Evolutionary conservation across 805 yeast species (phyloP).

Genomic region (Candida alai): DNA sequence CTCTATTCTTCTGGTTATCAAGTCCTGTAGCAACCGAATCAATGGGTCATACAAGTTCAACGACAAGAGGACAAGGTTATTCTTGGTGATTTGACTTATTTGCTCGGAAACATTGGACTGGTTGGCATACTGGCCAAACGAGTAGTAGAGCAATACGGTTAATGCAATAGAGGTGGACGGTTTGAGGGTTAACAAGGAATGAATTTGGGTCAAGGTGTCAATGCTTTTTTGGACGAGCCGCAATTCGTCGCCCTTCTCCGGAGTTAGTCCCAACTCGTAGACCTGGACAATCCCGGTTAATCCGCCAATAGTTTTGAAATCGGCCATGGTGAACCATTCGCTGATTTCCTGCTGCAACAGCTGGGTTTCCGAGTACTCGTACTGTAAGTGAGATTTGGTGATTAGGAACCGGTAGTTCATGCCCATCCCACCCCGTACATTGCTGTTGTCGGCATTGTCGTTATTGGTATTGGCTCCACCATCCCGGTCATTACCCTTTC

Average conservation of each 20-base stretch:
- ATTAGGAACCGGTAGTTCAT: slow-evolving; percentile 24
- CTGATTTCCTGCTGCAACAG: slow-evolving; percentile 25
- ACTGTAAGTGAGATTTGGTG: slow-evolving; percentile 28
- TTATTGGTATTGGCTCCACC: neutral
- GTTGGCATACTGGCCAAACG: slow-evolving; percentile 22
- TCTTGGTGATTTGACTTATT: slow-evolving; percentile 12
- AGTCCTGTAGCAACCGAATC: slow-evolving; percentile 5
- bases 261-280: slow-evolving; percentile 4
- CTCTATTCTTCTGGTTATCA: slow-evolving; percentile 1
- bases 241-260: neutral
- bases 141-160: slow-evolving; percentile 19
- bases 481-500: neutral
- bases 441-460: neutral
- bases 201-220: slow-evolving; percentile 1
- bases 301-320: slow-evolving; percentile 22
- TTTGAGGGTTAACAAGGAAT: neutral
- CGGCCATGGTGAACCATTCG: slow-evolving; percentile 38
- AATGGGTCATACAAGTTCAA: slow-evolving; percentile 8
- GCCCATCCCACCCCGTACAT: neutral
- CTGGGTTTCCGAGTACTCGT: slow-evolving; percentile 25
- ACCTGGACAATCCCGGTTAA: slow-evolving; percentile 11
- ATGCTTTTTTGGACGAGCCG: slow-evolving; percentile 1
- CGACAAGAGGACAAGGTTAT: slow-evolving; percentile 10
- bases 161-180: slow-evolving; percentile 4
- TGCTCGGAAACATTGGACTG: slow-evolving; percentile 8